phyloP scores from a whole-genome alignment of 1,139 yeast genomes.

The Protomyces inouyei region DNA sequence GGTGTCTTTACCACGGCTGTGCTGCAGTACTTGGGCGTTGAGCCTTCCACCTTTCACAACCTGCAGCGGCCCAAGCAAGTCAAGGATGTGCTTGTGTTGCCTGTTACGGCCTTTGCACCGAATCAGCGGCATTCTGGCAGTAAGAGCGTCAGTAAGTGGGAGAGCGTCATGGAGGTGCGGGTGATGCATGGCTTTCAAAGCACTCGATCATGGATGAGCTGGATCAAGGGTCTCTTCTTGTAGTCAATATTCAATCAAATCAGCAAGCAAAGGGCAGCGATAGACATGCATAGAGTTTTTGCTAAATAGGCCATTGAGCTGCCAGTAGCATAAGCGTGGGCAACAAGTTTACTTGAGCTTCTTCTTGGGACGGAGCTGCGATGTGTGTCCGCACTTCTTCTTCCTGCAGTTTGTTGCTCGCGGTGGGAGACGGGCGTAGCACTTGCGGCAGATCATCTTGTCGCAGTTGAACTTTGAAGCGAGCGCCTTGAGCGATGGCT shows the following conservation, averaged over 20 bases:
- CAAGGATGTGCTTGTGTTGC: constrained; percentile 82
- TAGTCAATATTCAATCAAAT: background rate
- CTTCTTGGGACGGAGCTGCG: constrained; percentile 74
- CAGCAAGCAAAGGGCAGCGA: background rate
- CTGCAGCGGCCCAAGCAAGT: constrained; percentile 58
- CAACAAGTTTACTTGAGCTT: constrained; percentile 80
- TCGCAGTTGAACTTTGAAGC: constrained; percentile 99
- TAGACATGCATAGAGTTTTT: background rate
- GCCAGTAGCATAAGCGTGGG: background rate
- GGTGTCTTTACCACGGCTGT: constrained; percentile 87
- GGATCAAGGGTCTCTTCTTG: background rate
- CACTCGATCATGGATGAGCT: constrained; percentile 7
- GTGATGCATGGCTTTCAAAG: constrained; percentile 23
- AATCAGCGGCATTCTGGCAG: constrained; percentile 78
- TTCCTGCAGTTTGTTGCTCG: constrained; percentile 99
- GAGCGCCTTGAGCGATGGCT: constrained; percentile 98
- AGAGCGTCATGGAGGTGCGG: constrained; percentile 35
- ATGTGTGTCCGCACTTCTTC: constrained; percentile 99
- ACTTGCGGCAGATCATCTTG: constrained; percentile 97
- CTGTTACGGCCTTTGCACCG: constrained; percentile 77
- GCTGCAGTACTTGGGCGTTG: constrained; percentile 55
- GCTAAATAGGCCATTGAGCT: background rate
- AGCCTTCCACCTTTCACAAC: constrained; percentile 45
- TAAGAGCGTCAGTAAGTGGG: constrained; percentile 56
- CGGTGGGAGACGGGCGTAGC: constrained; percentile 99